phyloP scores from a whole-genome alignment of 2,329 filamentous ascomycete species.

The Aspergillus neotritici region DNA sequence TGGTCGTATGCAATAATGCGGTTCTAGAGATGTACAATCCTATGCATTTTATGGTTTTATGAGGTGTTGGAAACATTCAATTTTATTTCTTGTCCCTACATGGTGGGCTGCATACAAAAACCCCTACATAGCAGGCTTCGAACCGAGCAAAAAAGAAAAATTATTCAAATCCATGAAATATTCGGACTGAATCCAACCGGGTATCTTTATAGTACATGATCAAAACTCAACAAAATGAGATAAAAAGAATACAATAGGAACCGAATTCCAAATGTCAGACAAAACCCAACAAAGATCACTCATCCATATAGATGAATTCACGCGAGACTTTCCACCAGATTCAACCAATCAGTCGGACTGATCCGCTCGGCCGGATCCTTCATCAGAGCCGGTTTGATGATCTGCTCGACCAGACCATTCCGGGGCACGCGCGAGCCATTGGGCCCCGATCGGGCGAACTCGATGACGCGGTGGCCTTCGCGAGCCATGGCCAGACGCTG shows the following conservation, averaged over 20 bases:
- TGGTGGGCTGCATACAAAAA: too few species aligned
- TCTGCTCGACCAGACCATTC: slow-evolving; percentile 37
- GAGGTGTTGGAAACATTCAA: too few species aligned
- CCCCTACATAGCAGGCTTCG: not conserved
- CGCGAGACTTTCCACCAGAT: slow-evolving; percentile 12
- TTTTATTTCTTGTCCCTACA: too few species aligned
- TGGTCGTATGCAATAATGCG: too few species aligned
- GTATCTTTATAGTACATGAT: slow-evolving; percentile 2
- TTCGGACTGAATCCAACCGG: slow-evolving; percentile 1
- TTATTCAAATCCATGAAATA: slow-evolving; percentile 5
- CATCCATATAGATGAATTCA: not conserved
- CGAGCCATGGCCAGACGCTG: slow-evolving; percentile 41
- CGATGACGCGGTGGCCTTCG: slow-evolving; percentile 40
- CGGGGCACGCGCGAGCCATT: slow-evolving; percentile 36
- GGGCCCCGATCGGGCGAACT: slow-evolving; percentile 34
- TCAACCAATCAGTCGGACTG: slow-evolving; percentile 28
- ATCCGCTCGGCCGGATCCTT: slow-evolving; percentile 35
- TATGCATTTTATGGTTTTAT: too few species aligned
- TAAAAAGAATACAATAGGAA: slow-evolving; percentile 1
- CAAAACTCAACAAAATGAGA: slow-evolving; percentile 4
- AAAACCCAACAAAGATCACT: not conserved
- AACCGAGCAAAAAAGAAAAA: slow-evolving; percentile 3
- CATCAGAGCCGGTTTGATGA: slow-evolving; percentile 34
- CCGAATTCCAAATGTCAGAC: not conserved
- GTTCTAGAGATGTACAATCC: too few species aligned